Percentiles rank a stretch among this genome's conserved stretches.
These are phyloP conservation scores for Hydrangea macrophylla DNA, from an alignment of 148 eudicot species.

Conservation along the genomic window DNA sequence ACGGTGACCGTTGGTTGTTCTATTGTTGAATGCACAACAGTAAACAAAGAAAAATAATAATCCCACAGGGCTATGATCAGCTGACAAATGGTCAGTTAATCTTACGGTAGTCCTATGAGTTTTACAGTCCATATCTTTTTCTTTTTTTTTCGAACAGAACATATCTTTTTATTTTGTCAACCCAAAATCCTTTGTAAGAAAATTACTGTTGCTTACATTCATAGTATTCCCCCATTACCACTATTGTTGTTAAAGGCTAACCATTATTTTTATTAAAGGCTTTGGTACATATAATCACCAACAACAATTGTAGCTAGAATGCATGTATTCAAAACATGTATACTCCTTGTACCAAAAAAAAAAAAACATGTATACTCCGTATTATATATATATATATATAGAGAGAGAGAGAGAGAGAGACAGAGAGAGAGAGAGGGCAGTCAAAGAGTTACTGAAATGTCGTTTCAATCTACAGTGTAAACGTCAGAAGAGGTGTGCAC, in stretches of 20 bases:
- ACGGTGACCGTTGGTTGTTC: not conserved
- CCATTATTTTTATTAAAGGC: not conserved
- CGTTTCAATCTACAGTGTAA: conserved; percentile 30
- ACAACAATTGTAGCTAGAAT: not conserved
- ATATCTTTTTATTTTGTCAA: not conserved
- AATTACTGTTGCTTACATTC: not conserved
- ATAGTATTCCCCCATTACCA: not conserved
- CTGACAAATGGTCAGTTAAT: conserved; percentile 2
- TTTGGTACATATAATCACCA: not conserved
- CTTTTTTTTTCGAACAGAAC: too few relatives aligned
- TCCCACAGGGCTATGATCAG: not conserved
- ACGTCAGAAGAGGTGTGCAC: not conserved
- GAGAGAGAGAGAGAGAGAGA: too few relatives aligned
- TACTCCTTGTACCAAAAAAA: too few relatives aligned
- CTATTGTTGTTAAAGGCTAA: not conserved
- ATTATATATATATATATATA: too few relatives aligned
- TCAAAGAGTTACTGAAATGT: conserved; percentile 28
- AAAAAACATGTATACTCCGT: too few relatives aligned
- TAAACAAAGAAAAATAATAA: not conserved
- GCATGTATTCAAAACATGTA: too few relatives aligned
- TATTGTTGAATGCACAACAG: not conserved
- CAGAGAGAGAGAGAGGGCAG: not conserved
- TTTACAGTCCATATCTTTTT: not conserved
- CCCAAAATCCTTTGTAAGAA: not conserved
- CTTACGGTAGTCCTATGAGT: not conserved